A percentile compares a stretch with the other conserved stretches of the same genome.
phyloP scores from a whole-genome alignment of 352 stramenopile species.

The Phytophthora fragariae region DNA sequence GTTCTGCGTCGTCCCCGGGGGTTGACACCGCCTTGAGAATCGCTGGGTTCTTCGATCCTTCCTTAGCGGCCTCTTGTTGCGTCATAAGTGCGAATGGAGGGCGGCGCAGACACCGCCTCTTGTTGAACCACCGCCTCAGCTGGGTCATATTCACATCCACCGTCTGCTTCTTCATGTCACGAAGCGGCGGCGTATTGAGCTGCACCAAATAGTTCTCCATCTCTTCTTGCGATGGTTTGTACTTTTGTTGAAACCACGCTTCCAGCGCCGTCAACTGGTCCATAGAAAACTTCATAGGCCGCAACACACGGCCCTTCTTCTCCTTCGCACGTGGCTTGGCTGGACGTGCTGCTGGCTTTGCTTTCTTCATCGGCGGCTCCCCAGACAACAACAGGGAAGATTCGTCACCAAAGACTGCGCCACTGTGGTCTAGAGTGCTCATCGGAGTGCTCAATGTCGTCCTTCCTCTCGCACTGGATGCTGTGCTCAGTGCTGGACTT shows the following conservation, averaged over 20 bases:
- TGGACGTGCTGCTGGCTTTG: constrained; percentile 30
- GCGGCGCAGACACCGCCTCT: constrained; percentile 81
- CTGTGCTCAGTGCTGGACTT: constrained; percentile 40
- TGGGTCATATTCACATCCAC: constrained; percentile 90
- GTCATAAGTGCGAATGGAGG: constrained; percentile 88
- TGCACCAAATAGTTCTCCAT: constrained; percentile 80
- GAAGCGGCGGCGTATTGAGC: constrained; percentile 75
- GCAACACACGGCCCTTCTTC: constrained; percentile 73
- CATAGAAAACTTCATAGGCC: constrained; percentile 90
- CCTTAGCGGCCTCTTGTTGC: constrained; percentile 68
- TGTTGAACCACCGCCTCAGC: constrained; percentile 88
- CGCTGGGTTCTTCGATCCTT: constrained; percentile 57
- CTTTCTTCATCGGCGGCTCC: constrained; percentile 44
- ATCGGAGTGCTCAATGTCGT: constrained; percentile 23
- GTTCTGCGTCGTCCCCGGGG: constrained; percentile 31
- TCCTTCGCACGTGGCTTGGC: constrained; percentile 56
- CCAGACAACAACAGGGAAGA: constrained; percentile 34
- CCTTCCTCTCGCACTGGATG: constrained; percentile 38
- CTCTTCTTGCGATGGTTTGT: constrained; percentile 82
- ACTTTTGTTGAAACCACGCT: constrained; percentile 88
- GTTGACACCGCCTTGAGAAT: constrained; percentile 43
- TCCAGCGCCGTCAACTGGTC: constrained; percentile 82
- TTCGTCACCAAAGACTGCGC: constrained; percentile 26
- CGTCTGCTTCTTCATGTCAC: constrained; percentile 73
- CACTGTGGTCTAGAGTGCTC: constrained; percentile 28